These are phyloP conservation scores for Pulveroboletus sp. DNA, from an alignment of 768 basidiomycete species.

Conservation along the genomic window DNA sequence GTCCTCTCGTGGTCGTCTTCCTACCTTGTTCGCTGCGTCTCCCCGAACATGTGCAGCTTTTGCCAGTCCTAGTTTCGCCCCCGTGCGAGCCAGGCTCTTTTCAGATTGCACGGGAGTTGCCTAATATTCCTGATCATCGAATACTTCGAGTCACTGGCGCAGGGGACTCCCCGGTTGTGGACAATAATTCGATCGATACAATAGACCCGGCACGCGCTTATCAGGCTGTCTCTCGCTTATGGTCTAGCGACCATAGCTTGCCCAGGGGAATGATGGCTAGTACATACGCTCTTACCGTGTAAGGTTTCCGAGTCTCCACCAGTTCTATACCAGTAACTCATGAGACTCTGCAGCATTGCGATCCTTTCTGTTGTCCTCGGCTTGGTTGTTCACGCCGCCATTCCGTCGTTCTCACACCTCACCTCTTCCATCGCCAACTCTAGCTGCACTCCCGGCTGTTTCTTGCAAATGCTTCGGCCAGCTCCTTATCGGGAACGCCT, in stretches of 20 bases:
- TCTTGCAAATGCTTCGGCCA: conserved; percentile 43
- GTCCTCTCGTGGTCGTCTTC: conserved; percentile 66
- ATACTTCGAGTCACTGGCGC: conserved; percentile 37
- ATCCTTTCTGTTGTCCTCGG: conserved; percentile 66
- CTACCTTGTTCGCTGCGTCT: conserved; percentile 46
- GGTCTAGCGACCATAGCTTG: conserved; percentile 32
- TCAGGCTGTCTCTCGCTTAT: conserved; percentile 44
- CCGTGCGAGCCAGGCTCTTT: conserved; percentile 17
- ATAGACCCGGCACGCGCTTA: conserved; percentile 42
- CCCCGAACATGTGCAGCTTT: conserved; percentile 45
- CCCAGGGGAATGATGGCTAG: conserved; percentile 42
- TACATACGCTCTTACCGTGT: conserved; percentile 64
- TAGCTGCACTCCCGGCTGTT: conserved; percentile 26
- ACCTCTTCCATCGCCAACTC: conserved; percentile 18
- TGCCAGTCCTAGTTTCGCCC: conserved; percentile 49
- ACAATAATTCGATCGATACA: conserved; percentile 41
- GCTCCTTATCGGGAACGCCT: conserved; percentile 38
- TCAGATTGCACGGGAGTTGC: conserved; percentile 41
- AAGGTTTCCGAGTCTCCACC: conserved; percentile 27
- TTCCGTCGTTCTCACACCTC: conserved; percentile 21
- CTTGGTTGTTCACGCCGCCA: conserved; percentile 35
- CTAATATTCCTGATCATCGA: conserved; percentile 40
- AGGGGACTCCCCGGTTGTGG: conserved; percentile 39
- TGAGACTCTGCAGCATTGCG: conserved; percentile 48
- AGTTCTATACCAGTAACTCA: conserved; percentile 13